A percentile compares a stretch with the other conserved stretches of the same genome.
These are phyloP conservation scores for Boletus rex-veris DNA, from an alignment of 768 basidiomycete species.

Conservation along the genomic window DNA sequence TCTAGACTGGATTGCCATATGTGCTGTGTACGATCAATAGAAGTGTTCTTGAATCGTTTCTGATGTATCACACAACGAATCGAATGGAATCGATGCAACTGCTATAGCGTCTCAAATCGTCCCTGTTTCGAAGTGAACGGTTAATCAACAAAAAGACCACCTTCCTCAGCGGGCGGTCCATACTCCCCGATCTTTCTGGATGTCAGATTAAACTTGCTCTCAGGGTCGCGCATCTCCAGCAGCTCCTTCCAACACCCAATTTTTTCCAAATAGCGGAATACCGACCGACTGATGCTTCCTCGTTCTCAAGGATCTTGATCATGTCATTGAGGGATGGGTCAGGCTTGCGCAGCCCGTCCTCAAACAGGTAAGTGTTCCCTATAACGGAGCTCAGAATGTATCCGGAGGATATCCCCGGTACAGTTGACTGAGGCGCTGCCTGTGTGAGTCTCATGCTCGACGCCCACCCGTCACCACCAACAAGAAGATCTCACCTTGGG, in stretches of 20 bases:
- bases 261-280: constrained; percentile 36
- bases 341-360: constrained; percentile 40
- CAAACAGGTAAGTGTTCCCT: constrained; percentile 48
- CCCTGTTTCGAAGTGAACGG: not conserved
- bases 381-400: constrained; percentile 28
- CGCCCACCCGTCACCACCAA: not conserved
- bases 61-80: constrained; percentile 1
- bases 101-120: not conserved
- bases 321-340: constrained; percentile 42
- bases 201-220: not conserved
- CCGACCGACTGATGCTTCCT: constrained; percentile 37
- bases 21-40: constrained; percentile 10
- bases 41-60: constrained; percentile 1
- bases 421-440: constrained; percentile 20
- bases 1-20: not conserved
- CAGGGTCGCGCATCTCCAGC: constrained; percentile 21
- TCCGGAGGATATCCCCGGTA: constrained; percentile 20
- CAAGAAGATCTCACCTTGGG: constrained; percentile 26
- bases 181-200: not conserved
- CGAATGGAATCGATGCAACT: not conserved
- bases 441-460: not conserved
- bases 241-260: constrained; percentile 43
- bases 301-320: constrained; percentile 42
- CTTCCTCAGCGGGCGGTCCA: constrained; percentile 9
- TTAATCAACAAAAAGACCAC: constrained; percentile 29